phyloP scores from a whole-genome alignment of 2,329 filamentous ascomycete genomes.

The Seiridium cupressi region DNA sequence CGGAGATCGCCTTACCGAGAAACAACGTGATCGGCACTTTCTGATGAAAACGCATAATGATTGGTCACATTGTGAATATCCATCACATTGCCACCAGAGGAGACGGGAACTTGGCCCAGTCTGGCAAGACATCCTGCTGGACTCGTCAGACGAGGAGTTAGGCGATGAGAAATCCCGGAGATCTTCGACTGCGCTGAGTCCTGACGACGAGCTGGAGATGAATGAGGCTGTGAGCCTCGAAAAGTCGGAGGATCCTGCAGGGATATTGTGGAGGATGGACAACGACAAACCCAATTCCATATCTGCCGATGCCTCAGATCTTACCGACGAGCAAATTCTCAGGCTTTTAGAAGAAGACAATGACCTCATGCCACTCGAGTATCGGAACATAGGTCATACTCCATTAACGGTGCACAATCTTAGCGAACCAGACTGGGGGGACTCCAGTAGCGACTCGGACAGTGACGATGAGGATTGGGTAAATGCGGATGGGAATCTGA shows the following conservation, averaged over 20 bases:
- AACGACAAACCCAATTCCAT: neutral
- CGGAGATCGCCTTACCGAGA: neutral
- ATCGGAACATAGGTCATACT: neutral
- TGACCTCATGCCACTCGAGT: neutral
- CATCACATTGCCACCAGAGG: neutral
- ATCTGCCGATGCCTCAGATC: neutral
- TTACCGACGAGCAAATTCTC: neutral
- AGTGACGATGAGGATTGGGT: neutral
- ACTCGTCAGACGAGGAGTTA: neutral
- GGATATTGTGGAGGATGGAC: neutral
- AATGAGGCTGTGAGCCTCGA: neutral
- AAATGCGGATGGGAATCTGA: neutral
- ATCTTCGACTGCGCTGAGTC: neutral
- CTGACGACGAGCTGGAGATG: slow-evolving; percentile 1
- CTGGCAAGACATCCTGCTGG: neutral
- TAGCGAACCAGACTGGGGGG: neutral
- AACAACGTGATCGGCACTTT: neutral
- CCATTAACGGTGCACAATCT: neutral
- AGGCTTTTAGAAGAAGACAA: neutral
- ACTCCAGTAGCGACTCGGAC: neutral
- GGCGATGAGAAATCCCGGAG: neutral
- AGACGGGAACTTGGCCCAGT: neutral
- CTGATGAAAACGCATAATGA: neutral
- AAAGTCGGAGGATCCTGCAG: neutral
- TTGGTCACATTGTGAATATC: neutral